Conservation (phyloP, 768 basidiomycete genomes). For the Sutorius australiensis region DNA sequence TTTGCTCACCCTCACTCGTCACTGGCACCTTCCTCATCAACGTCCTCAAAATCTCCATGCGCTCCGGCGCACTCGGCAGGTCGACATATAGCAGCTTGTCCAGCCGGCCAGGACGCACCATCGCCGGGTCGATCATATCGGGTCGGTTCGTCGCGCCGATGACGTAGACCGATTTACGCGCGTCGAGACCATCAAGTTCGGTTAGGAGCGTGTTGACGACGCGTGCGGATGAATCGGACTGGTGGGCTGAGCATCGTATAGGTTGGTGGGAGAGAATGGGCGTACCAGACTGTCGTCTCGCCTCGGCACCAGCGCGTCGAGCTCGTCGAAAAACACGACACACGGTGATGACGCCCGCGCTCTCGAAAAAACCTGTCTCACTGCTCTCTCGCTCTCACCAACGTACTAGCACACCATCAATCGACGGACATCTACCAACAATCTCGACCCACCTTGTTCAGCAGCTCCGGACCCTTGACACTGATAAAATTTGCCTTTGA, state of each 20-base stretch:
- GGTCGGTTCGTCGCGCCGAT: constrained; percentile 94
- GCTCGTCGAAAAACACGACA: constrained; percentile 93
- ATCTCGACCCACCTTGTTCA: constrained; percentile 79
- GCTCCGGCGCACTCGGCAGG: constrained; percentile 67
- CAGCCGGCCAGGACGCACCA: constrained; percentile 93
- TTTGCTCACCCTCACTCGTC: neutral
- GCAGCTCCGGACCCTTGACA: constrained; percentile 92
- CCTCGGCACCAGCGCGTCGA: constrained; percentile 87
- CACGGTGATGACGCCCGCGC: constrained; percentile 93
- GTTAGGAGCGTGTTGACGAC: constrained; percentile 91
- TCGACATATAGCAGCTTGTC: constrained; percentile 95
- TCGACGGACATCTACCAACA: neutral
- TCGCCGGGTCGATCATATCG: constrained; percentile 97
- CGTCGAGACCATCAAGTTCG: constrained; percentile 88
- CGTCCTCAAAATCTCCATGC: constrained; percentile 80
- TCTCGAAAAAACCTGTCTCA: constrained; percentile 90
- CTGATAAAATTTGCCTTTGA: constrained; percentile 95
- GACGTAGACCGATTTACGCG: constrained; percentile 84
- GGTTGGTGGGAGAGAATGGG: neutral
- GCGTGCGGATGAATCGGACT: constrained; percentile 88
- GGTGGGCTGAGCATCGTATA: neutral
- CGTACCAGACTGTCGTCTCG: constrained; percentile 85
- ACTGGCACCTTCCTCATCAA: constrained; percentile 71
- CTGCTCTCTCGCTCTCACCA: constrained; percentile 93
- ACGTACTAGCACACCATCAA: constrained; percentile 63